These are phyloP conservation scores for Sordariomycetes sp. DNA, from an alignment of 2,329 filamentous ascomycete species.

Conservation along the genomic window DNA sequence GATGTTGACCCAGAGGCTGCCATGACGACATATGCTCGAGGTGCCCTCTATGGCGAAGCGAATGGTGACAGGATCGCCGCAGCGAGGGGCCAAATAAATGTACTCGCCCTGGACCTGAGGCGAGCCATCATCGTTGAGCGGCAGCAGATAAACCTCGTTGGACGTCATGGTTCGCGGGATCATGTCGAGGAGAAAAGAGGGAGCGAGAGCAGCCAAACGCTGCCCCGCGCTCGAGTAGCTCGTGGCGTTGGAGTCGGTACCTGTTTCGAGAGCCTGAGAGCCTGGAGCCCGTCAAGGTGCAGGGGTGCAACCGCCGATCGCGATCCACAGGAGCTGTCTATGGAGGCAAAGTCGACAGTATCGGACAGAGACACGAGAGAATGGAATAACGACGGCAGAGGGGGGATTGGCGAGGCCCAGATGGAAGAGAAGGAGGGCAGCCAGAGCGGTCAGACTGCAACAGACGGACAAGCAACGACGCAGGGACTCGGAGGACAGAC, in stretches of 20 bases:
- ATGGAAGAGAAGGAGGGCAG: too few species aligned
- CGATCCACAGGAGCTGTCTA: too few species aligned
- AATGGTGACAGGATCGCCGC: conserved; percentile 65
- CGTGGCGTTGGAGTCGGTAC: neutral
- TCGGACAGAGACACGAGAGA: too few species aligned
- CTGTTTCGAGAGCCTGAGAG: too few species aligned
- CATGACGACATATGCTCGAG: conserved; percentile 89
- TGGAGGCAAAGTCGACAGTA: too few species aligned
- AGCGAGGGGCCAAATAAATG: conserved; percentile 75
- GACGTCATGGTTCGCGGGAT: conserved; percentile 53
- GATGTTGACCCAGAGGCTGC: conserved; percentile 95
- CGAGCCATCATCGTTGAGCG: conserved; percentile 85
- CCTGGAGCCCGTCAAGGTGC: too few species aligned
- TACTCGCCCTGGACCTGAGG: conserved; percentile 84
- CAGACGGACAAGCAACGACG: too few species aligned
- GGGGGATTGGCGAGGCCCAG: too few species aligned
- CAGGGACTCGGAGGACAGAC: too few species aligned
- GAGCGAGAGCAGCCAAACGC: conserved; percentile 6
- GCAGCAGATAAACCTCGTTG: conserved; percentile 75
- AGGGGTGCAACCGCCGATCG: neutral
- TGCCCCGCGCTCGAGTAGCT: conserved; percentile 4
- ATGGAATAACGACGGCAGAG: too few species aligned
- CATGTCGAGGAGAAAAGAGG: conserved; percentile 33
- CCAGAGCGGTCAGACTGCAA: too few species aligned
- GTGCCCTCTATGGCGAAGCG: conserved; percentile 90